Base-by-base conservation (phyloP, 257 asterid species). In the Linaria vulgaris region DNA sequence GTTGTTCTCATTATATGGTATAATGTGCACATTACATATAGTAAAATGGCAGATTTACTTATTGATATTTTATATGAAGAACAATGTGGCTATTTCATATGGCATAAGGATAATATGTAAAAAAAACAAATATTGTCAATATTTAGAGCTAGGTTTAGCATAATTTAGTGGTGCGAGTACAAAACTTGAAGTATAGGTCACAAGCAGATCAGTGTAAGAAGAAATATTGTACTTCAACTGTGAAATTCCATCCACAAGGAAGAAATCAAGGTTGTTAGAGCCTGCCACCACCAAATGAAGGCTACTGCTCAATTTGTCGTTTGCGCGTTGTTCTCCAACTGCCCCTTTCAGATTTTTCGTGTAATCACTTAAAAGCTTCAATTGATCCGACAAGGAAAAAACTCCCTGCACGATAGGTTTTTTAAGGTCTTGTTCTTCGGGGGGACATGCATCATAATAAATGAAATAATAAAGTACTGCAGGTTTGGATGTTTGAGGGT, bases 221-320 rank as follows among this genome's bases (percentile, higher is more conserved):
- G 85, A 57, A 64, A 78, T 4, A 57, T 82, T 86, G 20, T 84
- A 80, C n/a, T n/a, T n/a, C n/a, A n/a, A n/a, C n/a, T n/a, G 3
- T 67, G 71, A 8, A 71, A 19, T 9, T 56, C 51, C 16, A 88
- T 39, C 12, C 78, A n/a, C n/a, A n/a, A n/a, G n/a, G n/a, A n/a
- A n/a, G 10, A 78, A 80, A 3, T 78, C 59, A 53, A 84, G 76
- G 54, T 87, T 90, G 23, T 87, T 83, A 59, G n/a, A n/a, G n/a
- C n/a, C 70, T 69, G 19, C 86, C 86, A 0, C 68, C 38, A 70
- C 62, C 19, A 61, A 24, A 55, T 59, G 17, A 0, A 80, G 25
- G 38, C 80, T 68, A 25, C 71, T 71, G 3, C 56, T 70, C 9
- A 83, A 10, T 14, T 80, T 73, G 55, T 37, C 19, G 13, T 69